These are phyloP conservation scores for Penicillium malachiteum DNA, from an alignment of 495 filamentous ascomycete species.

Conservation along the genomic window DNA sequence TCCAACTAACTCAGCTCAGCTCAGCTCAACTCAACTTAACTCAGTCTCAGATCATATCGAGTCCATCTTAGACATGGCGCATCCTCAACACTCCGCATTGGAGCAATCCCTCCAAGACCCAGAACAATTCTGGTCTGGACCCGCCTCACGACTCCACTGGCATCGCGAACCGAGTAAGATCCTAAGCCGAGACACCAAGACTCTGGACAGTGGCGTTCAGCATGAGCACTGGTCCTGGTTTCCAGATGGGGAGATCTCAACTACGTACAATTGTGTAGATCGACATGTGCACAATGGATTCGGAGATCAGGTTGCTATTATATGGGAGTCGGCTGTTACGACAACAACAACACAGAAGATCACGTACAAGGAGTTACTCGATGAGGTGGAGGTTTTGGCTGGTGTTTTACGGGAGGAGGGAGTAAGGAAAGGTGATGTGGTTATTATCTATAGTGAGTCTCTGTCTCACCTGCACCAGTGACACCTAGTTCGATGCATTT, in stretches of 20 bases:
- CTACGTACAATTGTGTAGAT: slow-evolving; percentile 87
- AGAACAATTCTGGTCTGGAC: slow-evolving; percentile 72
- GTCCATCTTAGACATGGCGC: slow-evolving; percentile 16
- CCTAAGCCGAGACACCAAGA: slow-evolving; percentile 45
- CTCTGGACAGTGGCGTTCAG: slow-evolving; percentile 43
- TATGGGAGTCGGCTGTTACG: slow-evolving; percentile 87
- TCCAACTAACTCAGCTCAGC: not conserved
- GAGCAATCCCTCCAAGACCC: slow-evolving; percentile 50
- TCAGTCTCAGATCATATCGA: not conserved
- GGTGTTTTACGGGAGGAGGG: slow-evolving; percentile 82
- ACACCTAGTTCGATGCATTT: not conserved
- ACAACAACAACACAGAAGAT: slow-evolving; percentile 66
- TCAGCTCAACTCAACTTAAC: no score
- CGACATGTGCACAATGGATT: slow-evolving; percentile 76
- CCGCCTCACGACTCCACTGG: slow-evolving; percentile 77
- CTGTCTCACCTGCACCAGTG: not conserved
- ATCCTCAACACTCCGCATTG: slow-evolving; percentile 41
- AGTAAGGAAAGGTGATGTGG: slow-evolving; percentile 80
- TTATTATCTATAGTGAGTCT: slow-evolving; percentile 83
- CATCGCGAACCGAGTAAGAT: slow-evolving; percentile 61
- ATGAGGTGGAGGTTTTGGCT: slow-evolving; percentile 82
- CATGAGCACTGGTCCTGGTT: slow-evolving; percentile 83
- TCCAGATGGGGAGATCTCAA: slow-evolving; percentile 83
- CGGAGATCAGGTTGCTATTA: slow-evolving; percentile 71
- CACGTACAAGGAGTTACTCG: slow-evolving; percentile 71